Percentiles rank a stretch among this genome's conserved stretches.
phyloP scores from a whole-genome alignment of 2,329 filamentous ascomycete species.

The Elsinoe ampelina region DNA sequence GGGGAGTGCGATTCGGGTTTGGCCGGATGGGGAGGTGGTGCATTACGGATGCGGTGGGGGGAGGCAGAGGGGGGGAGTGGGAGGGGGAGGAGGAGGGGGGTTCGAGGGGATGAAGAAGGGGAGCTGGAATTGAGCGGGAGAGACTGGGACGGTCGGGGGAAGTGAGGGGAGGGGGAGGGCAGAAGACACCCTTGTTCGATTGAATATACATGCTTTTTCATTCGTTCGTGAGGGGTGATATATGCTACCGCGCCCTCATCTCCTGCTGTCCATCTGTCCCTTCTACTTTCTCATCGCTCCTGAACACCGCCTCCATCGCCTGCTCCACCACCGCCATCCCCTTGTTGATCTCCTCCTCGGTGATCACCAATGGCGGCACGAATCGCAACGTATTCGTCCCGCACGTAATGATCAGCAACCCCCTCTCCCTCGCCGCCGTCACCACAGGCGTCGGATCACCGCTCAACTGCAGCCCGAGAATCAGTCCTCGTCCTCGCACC shows the following conservation, averaged over 20 bases:
- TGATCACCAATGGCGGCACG: conserved; percentile 77
- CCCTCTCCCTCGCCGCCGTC: conserved; percentile 76
- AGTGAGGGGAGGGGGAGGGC: neutral
- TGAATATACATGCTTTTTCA: neutral
- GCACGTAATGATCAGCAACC: conserved; percentile 82
- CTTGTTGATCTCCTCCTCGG: conserved; percentile 67
- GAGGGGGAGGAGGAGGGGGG: conserved; percentile 13
- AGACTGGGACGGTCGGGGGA: neutral
- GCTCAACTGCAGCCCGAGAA: conserved; percentile 75
- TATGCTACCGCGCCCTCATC: conserved; percentile 24
- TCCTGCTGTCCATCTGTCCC: conserved; percentile 38
- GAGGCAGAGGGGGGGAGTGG: conserved; percentile 12
- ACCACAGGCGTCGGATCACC: conserved; percentile 65
- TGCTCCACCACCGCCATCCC: conserved; percentile 69
- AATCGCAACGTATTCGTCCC: conserved; percentile 89
- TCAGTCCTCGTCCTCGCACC: conserved; percentile 72
- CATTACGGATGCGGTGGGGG: conserved; percentile 39
- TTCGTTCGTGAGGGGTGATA: no score
- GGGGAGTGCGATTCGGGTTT: conserved; percentile 79
- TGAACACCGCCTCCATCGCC: conserved; percentile 49
- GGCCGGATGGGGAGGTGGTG: conserved; percentile 56
- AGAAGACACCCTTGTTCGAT: neutral
- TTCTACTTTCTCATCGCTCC: conserved; percentile 27
- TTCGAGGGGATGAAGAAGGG: conserved; percentile 15
- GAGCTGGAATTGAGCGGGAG: conserved; percentile 9